These are phyloP conservation scores for Pugionium dolabratum DNA, from an alignment of 345 rosid genomes.

Conservation along the genomic window DNA sequence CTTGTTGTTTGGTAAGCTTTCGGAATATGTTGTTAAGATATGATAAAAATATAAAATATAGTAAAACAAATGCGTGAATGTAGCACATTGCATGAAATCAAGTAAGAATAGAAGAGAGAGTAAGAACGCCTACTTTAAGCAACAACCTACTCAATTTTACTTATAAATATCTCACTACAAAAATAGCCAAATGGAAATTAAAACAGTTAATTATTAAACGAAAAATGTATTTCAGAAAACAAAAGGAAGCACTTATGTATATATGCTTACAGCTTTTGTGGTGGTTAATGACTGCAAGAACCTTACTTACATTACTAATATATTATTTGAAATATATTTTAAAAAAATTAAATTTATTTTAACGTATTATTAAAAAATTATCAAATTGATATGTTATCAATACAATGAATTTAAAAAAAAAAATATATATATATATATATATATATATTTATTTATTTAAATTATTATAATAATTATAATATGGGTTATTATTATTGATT, in stretches of 20 bases:
- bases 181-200: background rate
- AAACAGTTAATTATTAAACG: background rate
- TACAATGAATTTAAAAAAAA: too few relatives aligned
- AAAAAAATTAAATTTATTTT: too few relatives aligned
- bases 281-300: background rate
- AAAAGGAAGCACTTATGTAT: constrained; percentile 23
- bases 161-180: constrained; percentile 11
- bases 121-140: constrained; percentile 40
- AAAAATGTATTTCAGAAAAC: constrained; percentile 5
- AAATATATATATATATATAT: too few relatives aligned
- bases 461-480: too few relatives aligned
- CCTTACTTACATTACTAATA: too few relatives aligned
- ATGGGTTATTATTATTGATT: too few relatives aligned
- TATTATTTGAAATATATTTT: too few relatives aligned
- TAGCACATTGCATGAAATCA: constrained; percentile 38
- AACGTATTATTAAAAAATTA: too few relatives aligned
- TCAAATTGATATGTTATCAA: too few relatives aligned
- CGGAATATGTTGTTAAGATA: constrained; percentile 21
- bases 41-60: constrained; percentile 4
- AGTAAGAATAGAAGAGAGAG: constrained; percentile 24
- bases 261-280: background rate
- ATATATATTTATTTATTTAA: too few relatives aligned
- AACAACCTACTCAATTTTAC: constrained; percentile 41
- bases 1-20: constrained; percentile 37
- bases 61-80: constrained; percentile 30